These are phyloP conservation scores for Boletus pseudo-olivaceus DNA, from an alignment of 768 basidiomycete species.

Conservation along the genomic window DNA sequence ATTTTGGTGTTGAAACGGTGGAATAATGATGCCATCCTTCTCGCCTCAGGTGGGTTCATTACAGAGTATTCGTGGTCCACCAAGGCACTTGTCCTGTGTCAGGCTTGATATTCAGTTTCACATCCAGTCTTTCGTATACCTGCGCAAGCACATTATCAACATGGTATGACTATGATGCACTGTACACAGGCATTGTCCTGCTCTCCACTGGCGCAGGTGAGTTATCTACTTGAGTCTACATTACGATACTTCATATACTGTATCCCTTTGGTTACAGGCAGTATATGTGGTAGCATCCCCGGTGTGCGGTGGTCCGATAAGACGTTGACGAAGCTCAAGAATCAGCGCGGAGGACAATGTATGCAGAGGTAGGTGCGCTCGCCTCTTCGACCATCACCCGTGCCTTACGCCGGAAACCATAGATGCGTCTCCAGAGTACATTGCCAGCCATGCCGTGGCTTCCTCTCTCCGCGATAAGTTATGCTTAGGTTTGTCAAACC, in stretches of 20 bases:
- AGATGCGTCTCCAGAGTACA: slow-evolving; percentile 75
- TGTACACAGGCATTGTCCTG: slow-evolving; percentile 74
- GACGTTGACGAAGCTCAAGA: slow-evolving; percentile 40
- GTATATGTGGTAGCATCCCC: slow-evolving; percentile 49
- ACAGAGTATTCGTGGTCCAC: background rate
- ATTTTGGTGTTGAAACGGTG: slow-evolving; percentile 50
- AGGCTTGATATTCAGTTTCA: slow-evolving; percentile 74
- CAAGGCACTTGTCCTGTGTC: background rate
- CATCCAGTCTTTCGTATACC: slow-evolving; percentile 70
- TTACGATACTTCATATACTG: background rate
- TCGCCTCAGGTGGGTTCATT: slow-evolving; percentile 21
- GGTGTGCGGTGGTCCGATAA: slow-evolving; percentile 60
- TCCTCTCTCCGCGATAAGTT: slow-evolving; percentile 60
- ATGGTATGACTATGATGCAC: slow-evolving; percentile 62
- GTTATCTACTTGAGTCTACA: slow-evolving; percentile 9
- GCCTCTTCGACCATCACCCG: background rate
- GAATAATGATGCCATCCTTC: slow-evolving; percentile 66
- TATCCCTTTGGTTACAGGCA: slow-evolving; percentile 30
- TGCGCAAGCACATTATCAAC: slow-evolving; percentile 64
- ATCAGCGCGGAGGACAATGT: slow-evolving; percentile 40
- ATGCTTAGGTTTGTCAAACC: slow-evolving; percentile 72
- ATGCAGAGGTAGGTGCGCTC: slow-evolving; percentile 57
- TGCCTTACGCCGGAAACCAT: background rate
- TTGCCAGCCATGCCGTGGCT: slow-evolving; percentile 46
- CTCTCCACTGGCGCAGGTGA: slow-evolving; percentile 70